Conservation (phyloP, 768 basidiomycete genomes). For the Scleroderma citrinum region DNA sequence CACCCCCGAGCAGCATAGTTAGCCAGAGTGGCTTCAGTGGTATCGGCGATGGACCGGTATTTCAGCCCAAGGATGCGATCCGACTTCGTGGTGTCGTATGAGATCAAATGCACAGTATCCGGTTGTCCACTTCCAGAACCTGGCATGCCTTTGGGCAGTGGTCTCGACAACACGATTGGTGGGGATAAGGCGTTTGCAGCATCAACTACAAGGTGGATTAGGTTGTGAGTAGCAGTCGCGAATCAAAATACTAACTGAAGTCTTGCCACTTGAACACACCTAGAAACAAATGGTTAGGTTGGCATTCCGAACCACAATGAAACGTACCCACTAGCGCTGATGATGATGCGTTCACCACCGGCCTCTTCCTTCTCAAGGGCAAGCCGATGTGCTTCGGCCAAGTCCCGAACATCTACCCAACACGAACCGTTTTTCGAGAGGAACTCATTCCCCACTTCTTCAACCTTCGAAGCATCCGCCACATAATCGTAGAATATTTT, state of each 20-base stretch:
- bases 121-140: constrained; percentile 25
- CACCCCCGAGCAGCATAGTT: constrained; percentile 42
- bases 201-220: constrained; percentile 27
- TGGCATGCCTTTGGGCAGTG: constrained; percentile 29
- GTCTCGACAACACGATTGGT: constrained; percentile 22
- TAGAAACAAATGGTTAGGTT: background rate
- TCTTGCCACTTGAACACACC: constrained; percentile 28
- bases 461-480: constrained; percentile 14
- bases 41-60: constrained; percentile 36
- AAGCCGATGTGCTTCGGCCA: constrained; percentile 46
- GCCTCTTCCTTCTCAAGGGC: constrained; percentile 49
- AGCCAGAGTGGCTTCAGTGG: constrained; percentile 34
- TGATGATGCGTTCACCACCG: constrained; percentile 52
- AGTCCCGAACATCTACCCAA: constrained; percentile 52
- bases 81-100: constrained; percentile 34
- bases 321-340: constrained; percentile 27
- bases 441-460: constrained; percentile 19
- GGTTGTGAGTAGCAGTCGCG: background rate
- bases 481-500: constrained; percentile 30
- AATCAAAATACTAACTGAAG: constrained; percentile 15
- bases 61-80: constrained; percentile 36
- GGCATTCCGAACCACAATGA: background rate
- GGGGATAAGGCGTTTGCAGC: constrained; percentile 31
- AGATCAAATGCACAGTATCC: constrained; percentile 19
- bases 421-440: constrained; percentile 18